Percentiles rank a stretch among this genome's conserved stretches.
These are phyloP conservation scores for Barnettozyma siamensis DNA, from an alignment of 805 yeast genomes.

Conservation along the genomic window DNA sequence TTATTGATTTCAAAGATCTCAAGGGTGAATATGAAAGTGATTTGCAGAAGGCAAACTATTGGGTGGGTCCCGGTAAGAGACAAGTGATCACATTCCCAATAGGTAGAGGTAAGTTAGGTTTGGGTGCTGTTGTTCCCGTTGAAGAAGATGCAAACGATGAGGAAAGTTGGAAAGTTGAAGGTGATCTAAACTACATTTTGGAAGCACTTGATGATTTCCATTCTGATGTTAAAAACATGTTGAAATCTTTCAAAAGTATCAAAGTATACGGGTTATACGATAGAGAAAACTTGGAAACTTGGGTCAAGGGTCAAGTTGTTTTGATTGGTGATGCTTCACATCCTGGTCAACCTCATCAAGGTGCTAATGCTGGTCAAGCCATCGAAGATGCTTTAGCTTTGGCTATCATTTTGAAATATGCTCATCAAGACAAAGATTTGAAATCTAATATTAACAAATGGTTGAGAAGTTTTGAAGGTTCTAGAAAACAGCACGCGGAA, in stretches of 20 bases:
- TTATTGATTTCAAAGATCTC: neutral
- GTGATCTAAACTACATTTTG: neutral
- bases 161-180: slow-evolving; percentile 1
- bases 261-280: neutral
- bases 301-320: neutral
- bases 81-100: slow-evolving; percentile 1
- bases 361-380: slow-evolving; percentile 2
- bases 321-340: slow-evolving; percentile 1
- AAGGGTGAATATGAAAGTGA: neutral
- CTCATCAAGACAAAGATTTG: neutral
- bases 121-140: neutral
- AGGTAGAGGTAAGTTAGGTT: neutral
- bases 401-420: neutral
- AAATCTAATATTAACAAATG: neutral
- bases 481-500: neutral
- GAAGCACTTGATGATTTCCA: neutral
- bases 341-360: slow-evolving; percentile 3
- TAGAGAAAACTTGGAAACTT: neutral
- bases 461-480: neutral
- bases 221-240: neutral
- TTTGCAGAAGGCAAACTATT: neutral
- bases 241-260: neutral
- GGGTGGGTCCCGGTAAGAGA: neutral
- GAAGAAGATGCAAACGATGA: neutral
- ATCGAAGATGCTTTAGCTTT: slow-evolving; percentile 1